A percentile compares a stretch with the other conserved stretches of the same genome.
phyloP scores from a whole-genome alignment of 768 basidiomycete genomes.

The Gloeostereum incarnatum region DNA sequence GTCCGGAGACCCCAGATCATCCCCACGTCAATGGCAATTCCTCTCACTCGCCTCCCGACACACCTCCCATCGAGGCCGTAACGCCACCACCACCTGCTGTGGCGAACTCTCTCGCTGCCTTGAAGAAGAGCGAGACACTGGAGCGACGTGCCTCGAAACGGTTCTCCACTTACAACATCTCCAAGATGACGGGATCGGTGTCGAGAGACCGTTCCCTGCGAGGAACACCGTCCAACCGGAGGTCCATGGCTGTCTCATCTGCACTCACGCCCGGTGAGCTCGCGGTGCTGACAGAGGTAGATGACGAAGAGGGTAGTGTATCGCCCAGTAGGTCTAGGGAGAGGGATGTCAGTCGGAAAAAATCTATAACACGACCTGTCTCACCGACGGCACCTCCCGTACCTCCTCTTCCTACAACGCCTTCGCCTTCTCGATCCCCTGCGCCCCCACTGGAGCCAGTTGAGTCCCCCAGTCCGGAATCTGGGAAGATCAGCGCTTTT shows the following conservation, averaged over 20 bases:
- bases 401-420: conserved; percentile 39
- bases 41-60: conserved; percentile 24
- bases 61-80: conserved; percentile 25
- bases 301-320: conserved; percentile 41
- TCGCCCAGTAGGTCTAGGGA: conserved; percentile 8
- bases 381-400: conserved; percentile 33
- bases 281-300: conserved; percentile 65
- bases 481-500: conserved; percentile 61
- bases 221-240: conserved; percentile 42
- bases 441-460: conserved; percentile 19
- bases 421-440: conserved; percentile 29
- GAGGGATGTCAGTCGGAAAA: conserved; percentile 16
- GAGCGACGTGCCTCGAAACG: conserved; percentile 93
- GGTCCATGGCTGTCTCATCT: conserved; percentile 55
- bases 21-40: conserved; percentile 15
- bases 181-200: conserved; percentile 74
- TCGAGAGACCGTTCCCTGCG: conserved; percentile 40
- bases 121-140: conserved; percentile 79
- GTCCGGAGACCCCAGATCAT: conserved; percentile 23
- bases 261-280: conserved; percentile 64
- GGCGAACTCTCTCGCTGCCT: conserved; percentile 76
- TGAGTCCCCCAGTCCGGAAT: conserved; percentile 9
- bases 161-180: conserved; percentile 90
- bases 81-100: conserved; percentile 54
- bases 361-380: conserved; percentile 20